Conservation (phyloP, 1,284 basidiomycete genomes). For the Neonothopanus nambi region DNA sequence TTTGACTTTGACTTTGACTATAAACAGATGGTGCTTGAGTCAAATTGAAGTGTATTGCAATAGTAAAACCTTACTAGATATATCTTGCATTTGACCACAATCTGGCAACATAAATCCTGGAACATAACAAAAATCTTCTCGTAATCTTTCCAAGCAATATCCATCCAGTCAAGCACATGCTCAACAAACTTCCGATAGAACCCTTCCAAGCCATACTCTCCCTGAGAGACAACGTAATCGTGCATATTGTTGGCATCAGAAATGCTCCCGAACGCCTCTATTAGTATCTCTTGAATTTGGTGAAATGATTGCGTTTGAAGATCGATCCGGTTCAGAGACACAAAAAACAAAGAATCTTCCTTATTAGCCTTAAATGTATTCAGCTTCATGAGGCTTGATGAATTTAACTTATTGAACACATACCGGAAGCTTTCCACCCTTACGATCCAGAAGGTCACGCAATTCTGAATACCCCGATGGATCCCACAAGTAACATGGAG, state of each 20-base stretch:
- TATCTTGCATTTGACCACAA: too few relatives aligned
- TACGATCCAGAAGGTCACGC: not conserved
- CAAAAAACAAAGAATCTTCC: too few relatives aligned
- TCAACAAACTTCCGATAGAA: not conserved
- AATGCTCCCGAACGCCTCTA: not conserved
- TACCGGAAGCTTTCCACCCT: not conserved
- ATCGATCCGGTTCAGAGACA: too few relatives aligned
- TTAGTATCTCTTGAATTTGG: not conserved
- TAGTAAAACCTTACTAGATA: too few relatives aligned
- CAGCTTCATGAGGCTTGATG: too few relatives aligned
- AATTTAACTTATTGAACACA: too few relatives aligned
- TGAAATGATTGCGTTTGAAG: too few relatives aligned
- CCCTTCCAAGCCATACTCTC: not conserved
- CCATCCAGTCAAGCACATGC: not conserved
- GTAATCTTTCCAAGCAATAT: not conserved
- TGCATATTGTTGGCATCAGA: not conserved
- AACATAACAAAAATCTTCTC: not conserved
- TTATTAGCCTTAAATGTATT: too few relatives aligned
- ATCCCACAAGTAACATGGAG: not conserved
- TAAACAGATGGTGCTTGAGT: too few relatives aligned
- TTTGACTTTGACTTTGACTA: too few relatives aligned
- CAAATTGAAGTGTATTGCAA: too few relatives aligned
- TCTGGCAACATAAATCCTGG: not conserved
- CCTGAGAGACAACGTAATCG: not conserved
- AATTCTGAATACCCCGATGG: not conserved